Evolutionary conservation across 2,329 filamentous ascomycete genomes (phyloP).

Genomic region (Blumeria hordei): DNA sequence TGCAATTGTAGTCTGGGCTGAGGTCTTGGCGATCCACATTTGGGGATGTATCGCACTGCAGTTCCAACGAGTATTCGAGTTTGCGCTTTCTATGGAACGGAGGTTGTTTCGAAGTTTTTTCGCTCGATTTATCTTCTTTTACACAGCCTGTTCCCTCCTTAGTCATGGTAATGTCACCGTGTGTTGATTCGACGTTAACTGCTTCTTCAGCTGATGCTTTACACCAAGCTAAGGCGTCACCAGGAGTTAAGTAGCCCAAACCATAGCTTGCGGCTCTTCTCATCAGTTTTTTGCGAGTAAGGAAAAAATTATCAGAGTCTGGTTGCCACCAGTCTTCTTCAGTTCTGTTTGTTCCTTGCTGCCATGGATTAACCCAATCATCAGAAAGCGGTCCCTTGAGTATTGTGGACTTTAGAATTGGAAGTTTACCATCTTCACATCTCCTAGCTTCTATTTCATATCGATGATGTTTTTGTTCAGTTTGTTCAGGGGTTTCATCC

Average conservation of each 20-base stretch:
- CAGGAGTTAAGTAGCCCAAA: constrained; percentile 6
- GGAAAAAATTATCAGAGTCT: constrained; percentile 8
- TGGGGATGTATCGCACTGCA: no score
- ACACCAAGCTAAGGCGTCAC: constrained; percentile 8
- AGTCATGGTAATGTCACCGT: no score
- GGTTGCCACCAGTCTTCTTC: constrained; percentile 8
- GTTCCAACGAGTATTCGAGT: no score
- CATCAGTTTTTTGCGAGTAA: constrained; percentile 8
- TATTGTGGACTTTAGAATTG: constrained; percentile 33
- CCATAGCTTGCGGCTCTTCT: constrained; percentile 7
- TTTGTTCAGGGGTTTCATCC: constrained; percentile 24
- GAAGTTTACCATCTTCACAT: constrained; percentile 30
- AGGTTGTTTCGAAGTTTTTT: not conserved
- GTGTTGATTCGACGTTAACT: no score
- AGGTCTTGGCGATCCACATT: no score
- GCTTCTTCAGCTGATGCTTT: constrained; percentile 4
- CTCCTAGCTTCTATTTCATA: constrained; percentile 34
- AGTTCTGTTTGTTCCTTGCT: constrained; percentile 11
- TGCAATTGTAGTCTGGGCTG: no score
- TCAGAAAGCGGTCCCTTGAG: constrained; percentile 36
- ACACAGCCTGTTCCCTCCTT: no score
- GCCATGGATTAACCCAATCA: constrained; percentile 29
- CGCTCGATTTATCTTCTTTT: not conserved
- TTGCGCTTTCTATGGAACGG: no score
- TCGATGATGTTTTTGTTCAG: constrained; percentile 25